Evolutionary conservation across 768 basidiomycete species (phyloP), one percentile per base, ranked within the genome.

Genomic region (Phanerodontia chrysosporium): DNA sequence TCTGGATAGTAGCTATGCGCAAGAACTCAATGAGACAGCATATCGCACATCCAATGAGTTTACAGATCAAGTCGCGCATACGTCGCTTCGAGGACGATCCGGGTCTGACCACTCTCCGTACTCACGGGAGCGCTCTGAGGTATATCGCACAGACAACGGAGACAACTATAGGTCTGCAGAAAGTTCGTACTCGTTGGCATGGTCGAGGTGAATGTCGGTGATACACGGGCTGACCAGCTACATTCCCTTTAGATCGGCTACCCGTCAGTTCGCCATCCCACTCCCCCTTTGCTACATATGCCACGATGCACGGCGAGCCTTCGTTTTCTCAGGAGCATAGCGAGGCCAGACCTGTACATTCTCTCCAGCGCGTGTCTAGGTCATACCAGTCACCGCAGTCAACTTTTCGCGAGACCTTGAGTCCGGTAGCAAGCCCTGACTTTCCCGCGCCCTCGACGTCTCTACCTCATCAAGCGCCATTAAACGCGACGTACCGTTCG

Each of bases 271-370:
- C 49, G 30, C 49, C 66, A 13, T 51, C 64, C 14, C 45, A 39
- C 46, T 29, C 64, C 46, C 58, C 58, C 46, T 32, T 61, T 44
- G 49, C 32, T 14, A 24, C 35, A 18, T 49, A 44, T 55, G 36
- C 58, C 16, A 55, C 60, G 16, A 58, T 63, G 28, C 60, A 49
- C 51, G 25, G 49, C 18, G 18, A 58, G 12, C 49, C 49, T 12
- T 51, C 62, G 1, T 29, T 55, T 25, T 60, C 62, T 13, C 61
- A 61, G 18, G 39, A 7, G 55, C 55, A 39, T 24, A 21, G n/a
- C 12, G 10, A 9, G 24, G 18, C 12, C 51, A 9, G 29, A 35
- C 49, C 52, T 28, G 36, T 51, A 27, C 58, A 55, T 18, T 45
- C 66, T 16, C 29, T 49, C 12, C 49, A 51, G 14, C 49, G 16